Percentiles rank a stretch among this genome's conserved stretches.
phyloP scores from a whole-genome alignment of 1,139 yeast genomes.

The Pichia sp. region DNA sequence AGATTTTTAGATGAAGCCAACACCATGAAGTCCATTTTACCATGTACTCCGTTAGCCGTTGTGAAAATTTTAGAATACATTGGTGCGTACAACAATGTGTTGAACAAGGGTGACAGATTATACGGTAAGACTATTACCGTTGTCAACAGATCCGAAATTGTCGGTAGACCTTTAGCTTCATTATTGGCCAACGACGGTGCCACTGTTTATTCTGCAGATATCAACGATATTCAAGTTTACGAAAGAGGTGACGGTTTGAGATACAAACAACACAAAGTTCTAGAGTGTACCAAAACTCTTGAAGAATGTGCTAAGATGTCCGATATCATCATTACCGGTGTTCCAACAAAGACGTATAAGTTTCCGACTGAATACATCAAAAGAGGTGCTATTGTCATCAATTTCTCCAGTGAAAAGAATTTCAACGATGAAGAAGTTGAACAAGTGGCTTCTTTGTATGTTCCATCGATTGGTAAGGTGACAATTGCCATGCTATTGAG shows the following conservation, averaged over 20 bases:
- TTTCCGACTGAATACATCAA: slow-evolving; percentile 74
- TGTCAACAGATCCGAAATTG: slow-evolving; percentile 91
- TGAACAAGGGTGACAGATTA: slow-evolving; percentile 83
- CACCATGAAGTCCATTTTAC: slow-evolving; percentile 74
- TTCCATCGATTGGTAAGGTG: slow-evolving; percentile 93
- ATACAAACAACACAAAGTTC: slow-evolving; percentile 76
- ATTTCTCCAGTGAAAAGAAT: slow-evolving; percentile 84
- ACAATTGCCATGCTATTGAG: slow-evolving; percentile 91
- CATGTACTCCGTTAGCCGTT: slow-evolving; percentile 93
- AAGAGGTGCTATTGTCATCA: slow-evolving; percentile 86
- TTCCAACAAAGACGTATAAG: slow-evolving; percentile 74
- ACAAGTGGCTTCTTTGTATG: slow-evolving; percentile 79
- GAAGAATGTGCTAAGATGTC: slow-evolving; percentile 65
- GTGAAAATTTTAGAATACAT: slow-evolving; percentile 88
- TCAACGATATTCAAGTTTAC: slow-evolving; percentile 80
- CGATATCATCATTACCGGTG: slow-evolving; percentile 94
- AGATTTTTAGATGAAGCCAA: slow-evolving; percentile 64
- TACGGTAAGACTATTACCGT: slow-evolving; percentile 89
- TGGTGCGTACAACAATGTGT: slow-evolving; percentile 73
- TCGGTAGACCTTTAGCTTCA: slow-evolving; percentile 96
- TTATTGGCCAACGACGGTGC: slow-evolving; percentile 96
- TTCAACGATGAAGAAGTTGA: slow-evolving; percentile 67
- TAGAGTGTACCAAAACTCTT: slow-evolving; percentile 46
- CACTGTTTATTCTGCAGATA: slow-evolving; percentile 84
- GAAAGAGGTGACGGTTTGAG: slow-evolving; percentile 90